Conservation (phyloP, 1,284 basidiomycete genomes). For the Sutorius eximius region DNA sequence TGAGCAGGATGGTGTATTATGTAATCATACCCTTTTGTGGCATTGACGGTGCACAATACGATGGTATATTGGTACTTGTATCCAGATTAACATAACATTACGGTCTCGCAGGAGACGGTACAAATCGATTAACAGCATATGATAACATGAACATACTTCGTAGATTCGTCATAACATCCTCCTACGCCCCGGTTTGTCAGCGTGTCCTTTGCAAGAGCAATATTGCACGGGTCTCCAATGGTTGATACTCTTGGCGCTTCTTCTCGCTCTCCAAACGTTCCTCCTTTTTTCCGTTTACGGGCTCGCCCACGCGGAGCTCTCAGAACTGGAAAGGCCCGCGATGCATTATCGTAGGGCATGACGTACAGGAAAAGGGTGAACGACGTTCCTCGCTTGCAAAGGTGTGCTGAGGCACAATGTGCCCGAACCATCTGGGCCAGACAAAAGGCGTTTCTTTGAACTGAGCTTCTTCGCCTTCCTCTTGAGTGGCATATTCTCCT, state of each 20-base stretch:
- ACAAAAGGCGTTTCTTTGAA: conserved; percentile 25
- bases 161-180: conserved; percentile 17
- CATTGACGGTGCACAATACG: too few relatives aligned
- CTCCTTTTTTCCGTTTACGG: neutral
- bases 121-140: conserved; percentile 36
- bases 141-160: conserved; percentile 30
- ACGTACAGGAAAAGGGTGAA: conserved; percentile 16
- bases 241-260: neutral
- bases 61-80: conserved; percentile 13
- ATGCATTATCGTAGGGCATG: conserved; percentile 22
- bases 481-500: conserved; percentile 55
- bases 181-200: neutral
- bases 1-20: neutral
- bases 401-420: conserved; percentile 16
- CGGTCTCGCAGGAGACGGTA: conserved; percentile 28
- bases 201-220: conserved; percentile 4
- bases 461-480: conserved; percentile 42
- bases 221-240: conserved; percentile 1
- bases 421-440: conserved; percentile 15
- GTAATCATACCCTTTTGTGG: conserved; percentile 6
- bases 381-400: conserved; percentile 12
- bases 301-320: neutral
- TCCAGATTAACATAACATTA: conserved; percentile 33
- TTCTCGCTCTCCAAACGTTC: neutral
- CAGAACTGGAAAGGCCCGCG: neutral